Conservation (phyloP, 352 stramenopile genomes). For the Phytophthora ohioensis region DNA sequence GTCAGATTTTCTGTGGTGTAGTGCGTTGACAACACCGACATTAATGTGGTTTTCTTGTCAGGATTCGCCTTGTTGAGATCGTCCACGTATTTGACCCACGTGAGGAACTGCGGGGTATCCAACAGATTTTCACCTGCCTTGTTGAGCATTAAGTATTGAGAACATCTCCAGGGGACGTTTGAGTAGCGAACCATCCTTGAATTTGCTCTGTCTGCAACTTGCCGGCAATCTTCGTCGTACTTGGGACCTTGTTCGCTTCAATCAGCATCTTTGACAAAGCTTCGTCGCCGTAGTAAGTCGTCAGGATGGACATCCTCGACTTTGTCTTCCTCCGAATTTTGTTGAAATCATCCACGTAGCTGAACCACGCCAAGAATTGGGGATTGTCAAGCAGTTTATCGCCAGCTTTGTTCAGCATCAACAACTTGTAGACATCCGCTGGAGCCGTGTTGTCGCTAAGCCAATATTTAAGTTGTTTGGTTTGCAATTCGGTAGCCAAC, state of each 20-base stretch:
- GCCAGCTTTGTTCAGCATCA: constrained; percentile 1
- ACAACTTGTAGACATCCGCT: background rate
- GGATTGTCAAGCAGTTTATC: constrained; percentile 7
- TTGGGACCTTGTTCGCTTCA: background rate
- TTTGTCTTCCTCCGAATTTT: background rate
- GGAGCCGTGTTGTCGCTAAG: background rate
- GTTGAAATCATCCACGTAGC: background rate
- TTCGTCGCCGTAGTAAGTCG: background rate
- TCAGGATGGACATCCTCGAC: constrained; percentile 1
- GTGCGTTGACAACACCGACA: background rate
- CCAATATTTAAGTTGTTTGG: constrained; percentile 1
- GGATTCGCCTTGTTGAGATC: background rate
- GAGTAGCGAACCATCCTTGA: background rate
- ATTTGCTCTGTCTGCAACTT: background rate
- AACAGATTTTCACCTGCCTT: constrained; percentile 1
- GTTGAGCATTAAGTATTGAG: background rate
- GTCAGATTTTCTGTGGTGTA: background rate
- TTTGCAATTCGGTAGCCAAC: background rate
- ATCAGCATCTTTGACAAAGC: constrained; percentile 1
- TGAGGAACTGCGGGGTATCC: background rate
- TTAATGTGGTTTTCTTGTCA: background rate
- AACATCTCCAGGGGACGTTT: background rate
- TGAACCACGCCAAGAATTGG: background rate
- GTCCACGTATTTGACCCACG: background rate
- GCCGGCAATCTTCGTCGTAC: background rate